Base-by-base conservation (phyloP, 345 rosid species). In the Rhodamnia rubescens region DNA sequence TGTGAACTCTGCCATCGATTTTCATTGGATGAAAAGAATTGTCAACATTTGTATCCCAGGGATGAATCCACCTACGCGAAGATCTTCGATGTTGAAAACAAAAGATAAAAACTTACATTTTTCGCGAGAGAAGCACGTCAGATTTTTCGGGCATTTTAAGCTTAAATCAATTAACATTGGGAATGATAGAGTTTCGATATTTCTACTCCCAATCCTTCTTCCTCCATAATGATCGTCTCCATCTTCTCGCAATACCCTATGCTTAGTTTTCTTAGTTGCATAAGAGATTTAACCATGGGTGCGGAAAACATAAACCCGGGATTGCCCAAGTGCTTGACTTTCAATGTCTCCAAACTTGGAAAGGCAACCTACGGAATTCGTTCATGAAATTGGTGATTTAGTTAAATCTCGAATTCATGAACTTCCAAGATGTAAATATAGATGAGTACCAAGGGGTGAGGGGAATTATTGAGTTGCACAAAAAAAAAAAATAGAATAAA, bases 131-230 rank as follows among this genome's bases (percentile, higher is more conserved):
- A 57, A 57, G 14, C 61, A 57, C 14, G 7, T 57, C 13, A 26
- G 5, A 26, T 29, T 57, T 11, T 4, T 0, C 61, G 26, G 11
- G 1, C 0, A 1, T 11, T 4, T 0, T 57, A 57, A 57, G 7
- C 0, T 1, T 57, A 57, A 57, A 11, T 26, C 2, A 15, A 29
- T 11, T 26, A 57, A 57, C 29, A 57, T 26, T 1, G 29, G 32
- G 61, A 57, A 57, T 57, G 61, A 1, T 14, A 57, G 1, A 57
- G 2, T 26, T 57, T 26, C 3, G 29, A 57, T 26, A 14, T 57
- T 57, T 57, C 61, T 29, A 57, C 2, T 24, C 29, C 7, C 61
- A 26, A 57, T 14, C 14, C 29, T 24, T 57, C 29, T 11, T 57
- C 29, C 61, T 57, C 61, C 15, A 26, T 57, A 26, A 57, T 2